Base-by-base conservation (phyloP, 805 yeast genomes). In the Saccharomycodes ludwigii region DNA sequence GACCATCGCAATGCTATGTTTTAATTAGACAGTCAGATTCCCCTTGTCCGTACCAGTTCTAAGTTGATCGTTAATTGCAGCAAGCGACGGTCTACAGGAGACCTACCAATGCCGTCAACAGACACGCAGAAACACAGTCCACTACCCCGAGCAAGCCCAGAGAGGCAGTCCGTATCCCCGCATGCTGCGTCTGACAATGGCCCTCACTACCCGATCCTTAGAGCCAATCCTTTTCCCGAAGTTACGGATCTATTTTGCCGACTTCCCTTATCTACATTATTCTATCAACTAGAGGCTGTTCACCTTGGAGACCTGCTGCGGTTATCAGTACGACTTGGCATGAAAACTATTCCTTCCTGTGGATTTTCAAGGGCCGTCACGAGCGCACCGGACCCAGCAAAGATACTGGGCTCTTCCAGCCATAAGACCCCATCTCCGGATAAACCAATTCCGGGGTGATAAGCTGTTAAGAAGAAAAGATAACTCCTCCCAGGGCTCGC, bases 251-350 rank as follows among this genome's bases (percentile, higher is more conserved):
- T 45, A 56, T 51, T 56, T 54, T 56, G 61, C 61, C 59, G 61
- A 56, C 59, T 57, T 57, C 61, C 61, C 60, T 53, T 54, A 56
- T 52, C 61, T 54, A 56, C 60, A 52, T 56, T 53, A 51, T 55
- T 54, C 61, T 56, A 53, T 57, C 59, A 56, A 55, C 61, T 54
- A 56, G 60, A 57, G 61, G 60, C 61, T 54, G 61, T 57, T 57
- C 56, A 55, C 61, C 62, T 57, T 52, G 62, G 61, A 57, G 61
- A 56, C 61, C 61, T 57, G 59, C 59, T 57, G 61, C 61, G 62
- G 61, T 48, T 56, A 55, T 54, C 55, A 54, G 61, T 53, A 56
- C 60, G 61, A 55, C 60, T 56, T 53, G 57, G 58, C 56, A 50
- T 49, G 59, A 55, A 54, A 49, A 49, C 53, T 48, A 50, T 46